A percentile compares a stretch with the other conserved stretches of the same genome.
phyloP scores from a whole-genome alignment of 1,139 yeast genomes.

The Debaryomyces sp. region DNA sequence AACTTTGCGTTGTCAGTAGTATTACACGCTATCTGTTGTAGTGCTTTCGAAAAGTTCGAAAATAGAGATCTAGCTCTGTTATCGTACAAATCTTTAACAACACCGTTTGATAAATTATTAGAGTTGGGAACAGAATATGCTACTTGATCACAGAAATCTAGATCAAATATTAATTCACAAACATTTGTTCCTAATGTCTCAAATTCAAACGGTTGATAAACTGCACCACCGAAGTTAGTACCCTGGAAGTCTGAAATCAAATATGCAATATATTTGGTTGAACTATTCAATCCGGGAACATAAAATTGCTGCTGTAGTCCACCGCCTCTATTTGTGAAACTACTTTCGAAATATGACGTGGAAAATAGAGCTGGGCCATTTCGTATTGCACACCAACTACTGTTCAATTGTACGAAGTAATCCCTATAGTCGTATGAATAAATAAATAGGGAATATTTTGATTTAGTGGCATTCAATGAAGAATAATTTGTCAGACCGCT shows the following conservation, averaged over 20 bases:
- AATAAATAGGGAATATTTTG: constrained; percentile 48
- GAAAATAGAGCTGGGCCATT: constrained; percentile 44
- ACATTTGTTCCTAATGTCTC: constrained; percentile 58
- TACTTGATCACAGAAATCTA: constrained; percentile 77
- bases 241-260: constrained; percentile 55
- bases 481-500: constrained; percentile 17
- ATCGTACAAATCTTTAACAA: constrained; percentile 57
- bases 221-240: constrained; percentile 61
- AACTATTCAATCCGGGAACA: constrained; percentile 59
- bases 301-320: constrained; percentile 61
- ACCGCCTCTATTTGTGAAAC: constrained; percentile 52
- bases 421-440: constrained; percentile 45
- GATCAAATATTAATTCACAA: constrained; percentile 73
- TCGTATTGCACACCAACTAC: constrained; percentile 76
- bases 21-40: constrained; percentile 80
- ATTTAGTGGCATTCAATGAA: constrained; percentile 30
- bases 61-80: constrained; percentile 57
- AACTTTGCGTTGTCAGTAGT: constrained; percentile 67
- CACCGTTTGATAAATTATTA: constrained; percentile 19
- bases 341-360: constrained; percentile 28
- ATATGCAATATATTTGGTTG: constrained; percentile 68
- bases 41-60: constrained; percentile 69
- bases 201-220: constrained; percentile 62
- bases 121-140: constrained; percentile 87
- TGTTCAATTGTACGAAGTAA: constrained; percentile 46